Evolutionary conservation across 2,329 filamentous ascomycete genomes (phyloP), one percentile per base, ranked within the genome.

Genomic region (Golovinomyces cichoracearum): DNA sequence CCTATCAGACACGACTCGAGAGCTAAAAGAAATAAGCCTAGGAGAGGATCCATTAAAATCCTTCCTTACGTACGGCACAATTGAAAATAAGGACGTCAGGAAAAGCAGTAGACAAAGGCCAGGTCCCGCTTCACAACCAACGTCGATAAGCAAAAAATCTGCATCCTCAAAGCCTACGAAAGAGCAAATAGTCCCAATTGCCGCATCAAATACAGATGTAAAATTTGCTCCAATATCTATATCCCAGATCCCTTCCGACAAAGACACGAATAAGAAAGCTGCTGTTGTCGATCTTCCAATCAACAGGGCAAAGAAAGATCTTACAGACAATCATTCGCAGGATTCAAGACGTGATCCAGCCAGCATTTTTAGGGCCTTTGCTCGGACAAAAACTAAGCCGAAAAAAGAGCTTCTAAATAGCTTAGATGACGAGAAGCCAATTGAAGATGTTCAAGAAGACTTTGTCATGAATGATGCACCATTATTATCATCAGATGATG

Each of bases 301-400:
- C 3, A 33, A 33, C 2, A 3, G 13, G 13, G 13, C 31, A 33
- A 5, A 51, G 48, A 53, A 57, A 49, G 58, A 58, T 53, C 52
- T 52, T 9, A 58, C 57, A 23, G 53, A 57, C 10, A 52, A 51
- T 13, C 4, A 15, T n/a, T 33, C 31, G 2, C 57, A 49, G 58
- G 58, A 54, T 51, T 52, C 10, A 58, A 83, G 82, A 57, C 73
- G 72, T 50, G 71, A 73, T 48, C 68, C 66, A 15, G 73, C 77
- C 12, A 66, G 73, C 51, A 74, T 92, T 23, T 84, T 90, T 68
- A 78, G 79, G 51, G 80, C 83, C 0, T 92, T 92, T 60, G 80
- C 82, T 13, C 83, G 31, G 10, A 15, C 31, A 33, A n/a, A 33
- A 5, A 15, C 31, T 15, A 33, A 15, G n/a, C 31, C 13, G 10